Evolutionary conservation across 1,284 basidiomycete genomes (phyloP).

Genomic region (Leccinum pseudoinsigne): DNA sequence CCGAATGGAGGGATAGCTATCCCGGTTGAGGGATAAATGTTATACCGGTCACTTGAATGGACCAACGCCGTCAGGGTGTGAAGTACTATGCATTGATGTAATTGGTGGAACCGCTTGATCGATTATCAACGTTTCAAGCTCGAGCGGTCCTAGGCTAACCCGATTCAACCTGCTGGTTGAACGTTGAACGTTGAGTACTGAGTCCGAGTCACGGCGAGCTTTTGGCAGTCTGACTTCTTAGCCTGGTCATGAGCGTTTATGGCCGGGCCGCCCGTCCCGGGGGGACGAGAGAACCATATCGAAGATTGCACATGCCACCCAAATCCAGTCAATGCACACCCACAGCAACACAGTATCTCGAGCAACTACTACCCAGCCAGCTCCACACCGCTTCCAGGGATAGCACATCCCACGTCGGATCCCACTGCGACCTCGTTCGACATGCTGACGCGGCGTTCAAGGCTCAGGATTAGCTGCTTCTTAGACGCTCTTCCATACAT

Average conservation of each 20-base stretch:
- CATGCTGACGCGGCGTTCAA: not conserved
- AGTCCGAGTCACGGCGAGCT: not conserved
- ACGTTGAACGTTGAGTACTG: not conserved
- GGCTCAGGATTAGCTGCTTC: not conserved
- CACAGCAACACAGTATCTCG: not conserved
- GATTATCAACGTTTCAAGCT: not conserved
- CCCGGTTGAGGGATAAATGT: not conserved
- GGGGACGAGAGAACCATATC: slow-evolving; percentile 9
- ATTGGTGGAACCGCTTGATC: slow-evolving; percentile 2
- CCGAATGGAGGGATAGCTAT: slow-evolving; percentile 13
- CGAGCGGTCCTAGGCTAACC: not conserved
- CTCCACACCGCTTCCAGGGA: not conserved
- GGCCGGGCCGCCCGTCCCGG: slow-evolving; percentile 14
- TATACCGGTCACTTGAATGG: slow-evolving; percentile 2
- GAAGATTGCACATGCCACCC: not conserved
- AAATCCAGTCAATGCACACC: not conserved
- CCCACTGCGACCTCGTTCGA: not conserved
- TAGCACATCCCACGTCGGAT: not conserved
- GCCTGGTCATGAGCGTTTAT: not conserved
- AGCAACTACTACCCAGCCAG: not conserved
- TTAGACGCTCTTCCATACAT: slow-evolving; percentile 1
- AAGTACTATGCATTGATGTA: not conserved
- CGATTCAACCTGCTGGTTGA: not conserved
- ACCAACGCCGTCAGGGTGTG: slow-evolving; percentile 2
- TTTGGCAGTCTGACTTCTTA: not conserved